Conservation (phyloP, 1,139 yeast species). For the Nematodospora anomalae region DNA sequence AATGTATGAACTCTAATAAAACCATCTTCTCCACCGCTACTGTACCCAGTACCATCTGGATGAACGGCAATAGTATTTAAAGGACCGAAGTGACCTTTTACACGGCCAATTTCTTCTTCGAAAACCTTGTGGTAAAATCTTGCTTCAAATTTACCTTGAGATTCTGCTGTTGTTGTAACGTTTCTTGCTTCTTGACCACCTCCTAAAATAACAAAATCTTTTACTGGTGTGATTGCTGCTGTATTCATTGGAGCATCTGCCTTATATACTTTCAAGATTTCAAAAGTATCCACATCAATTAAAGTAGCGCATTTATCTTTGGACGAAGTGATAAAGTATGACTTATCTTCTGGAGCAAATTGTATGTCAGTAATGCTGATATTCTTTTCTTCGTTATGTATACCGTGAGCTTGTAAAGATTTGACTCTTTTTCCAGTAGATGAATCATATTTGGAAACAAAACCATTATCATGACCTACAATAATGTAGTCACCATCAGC, state of each 20-base stretch:
- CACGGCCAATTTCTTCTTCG: slow-evolving; percentile 94
- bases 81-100: slow-evolving; percentile 99
- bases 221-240: slow-evolving; percentile 89
- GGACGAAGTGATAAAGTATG: slow-evolving; percentile 90
- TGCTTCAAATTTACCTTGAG: slow-evolving; percentile 97
- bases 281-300: slow-evolving; percentile 74
- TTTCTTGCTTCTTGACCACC: slow-evolving; percentile 99
- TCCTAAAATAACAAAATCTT: slow-evolving; percentile 90
- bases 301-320: slow-evolving; percentile 89
- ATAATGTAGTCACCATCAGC: slow-evolving; percentile 71
- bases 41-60: slow-evolving; percentile 91
- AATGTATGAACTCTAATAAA: slow-evolving; percentile 90
- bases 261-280: slow-evolving; percentile 69
- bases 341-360: slow-evolving; percentile 74
- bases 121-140: slow-evolving; percentile 93
- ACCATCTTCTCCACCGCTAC: slow-evolving; percentile 99
- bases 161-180: slow-evolving; percentile 92
- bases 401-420: slow-evolving; percentile 63
- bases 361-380: slow-evolving; percentile 78
- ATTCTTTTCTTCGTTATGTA: slow-evolving; percentile 56
- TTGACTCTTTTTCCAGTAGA: slow-evolving; percentile 67
- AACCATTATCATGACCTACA: slow-evolving; percentile 88
- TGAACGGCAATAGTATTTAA: slow-evolving; percentile 90
- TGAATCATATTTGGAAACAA: slow-evolving; percentile 77
- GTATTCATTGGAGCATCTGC: slow-evolving; percentile 96